Percentiles rank a stretch among this genome's conserved stretches.
phyloP scores from a whole-genome alignment of 305 asterid genomes.

The Fraxinus sp. region DNA sequence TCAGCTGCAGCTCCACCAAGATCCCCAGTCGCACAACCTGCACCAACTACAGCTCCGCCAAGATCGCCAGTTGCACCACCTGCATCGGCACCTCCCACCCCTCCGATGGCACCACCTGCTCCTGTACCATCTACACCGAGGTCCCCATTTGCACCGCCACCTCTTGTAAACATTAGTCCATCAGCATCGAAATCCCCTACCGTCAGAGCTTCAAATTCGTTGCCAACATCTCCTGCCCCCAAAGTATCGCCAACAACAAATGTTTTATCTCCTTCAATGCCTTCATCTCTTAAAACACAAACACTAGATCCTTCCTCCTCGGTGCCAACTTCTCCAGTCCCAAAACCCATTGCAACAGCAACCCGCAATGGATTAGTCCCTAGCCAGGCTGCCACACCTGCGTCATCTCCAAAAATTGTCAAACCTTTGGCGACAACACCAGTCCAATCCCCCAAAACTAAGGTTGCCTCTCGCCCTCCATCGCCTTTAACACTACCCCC shows the following conservation, averaged over 20 bases:
- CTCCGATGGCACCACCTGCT: conserved; percentile 9
- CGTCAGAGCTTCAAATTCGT: neutral
- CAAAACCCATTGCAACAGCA: conserved; percentile 7
- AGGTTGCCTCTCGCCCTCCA: conserved; percentile 43
- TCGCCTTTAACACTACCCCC: conserved; percentile 63
- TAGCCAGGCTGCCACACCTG: conserved; percentile 9
- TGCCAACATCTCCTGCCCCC: conserved; percentile 23
- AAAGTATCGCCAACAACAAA: conserved; percentile 12
- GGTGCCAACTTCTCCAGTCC: conserved; percentile 26
- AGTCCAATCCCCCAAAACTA: conserved; percentile 34
- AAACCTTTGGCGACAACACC: conserved; percentile 30
- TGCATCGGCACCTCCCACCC: conserved; percentile 1
- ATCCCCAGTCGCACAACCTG: conserved; percentile 3
- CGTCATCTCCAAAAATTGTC: conserved; percentile 41
- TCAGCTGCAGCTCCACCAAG: neutral
- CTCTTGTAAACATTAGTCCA: conserved; percentile 8
- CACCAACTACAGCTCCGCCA: neutral
- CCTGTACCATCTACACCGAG: neutral
- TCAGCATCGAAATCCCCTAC: conserved; percentile 19
- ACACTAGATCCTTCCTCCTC: conserved; percentile 29
- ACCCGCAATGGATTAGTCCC: neutral
- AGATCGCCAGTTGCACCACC: conserved; percentile 8
- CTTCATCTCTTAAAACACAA: conserved; percentile 35
- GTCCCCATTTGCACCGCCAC: conserved; percentile 17
- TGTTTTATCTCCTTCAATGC: conserved; percentile 11